These are phyloP conservation scores for Mucor piriformis DNA, from an alignment of 371 early-diverging fungal genomes.

Conservation along the genomic window DNA sequence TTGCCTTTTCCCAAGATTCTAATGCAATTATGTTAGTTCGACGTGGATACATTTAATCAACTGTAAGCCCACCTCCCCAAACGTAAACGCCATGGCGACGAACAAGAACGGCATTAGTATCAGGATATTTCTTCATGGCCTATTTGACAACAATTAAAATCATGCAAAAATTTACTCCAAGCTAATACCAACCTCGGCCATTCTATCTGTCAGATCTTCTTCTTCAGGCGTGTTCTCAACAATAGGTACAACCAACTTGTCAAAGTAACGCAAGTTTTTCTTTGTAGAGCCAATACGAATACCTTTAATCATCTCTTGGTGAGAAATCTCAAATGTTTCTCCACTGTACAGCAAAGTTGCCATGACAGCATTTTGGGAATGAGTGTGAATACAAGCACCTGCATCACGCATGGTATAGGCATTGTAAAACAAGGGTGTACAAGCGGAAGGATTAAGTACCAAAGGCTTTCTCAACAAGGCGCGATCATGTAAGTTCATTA, in stretches of 20 bases:
- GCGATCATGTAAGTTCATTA: conserved; percentile 68
- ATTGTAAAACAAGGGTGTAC: conserved; percentile 95
- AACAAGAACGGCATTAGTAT: conserved; percentile 94
- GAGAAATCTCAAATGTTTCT: conserved; percentile 80
- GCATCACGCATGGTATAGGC: conserved; percentile 88
- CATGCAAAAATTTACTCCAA: too few relatives aligned
- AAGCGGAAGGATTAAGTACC: conserved; percentile 79
- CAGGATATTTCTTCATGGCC: conserved; percentile 91
- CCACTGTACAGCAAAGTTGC: conserved; percentile 82
- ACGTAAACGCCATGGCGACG: conserved; percentile 90
- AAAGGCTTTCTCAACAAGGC: conserved; percentile 73
- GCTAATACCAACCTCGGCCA: conserved; percentile 72
- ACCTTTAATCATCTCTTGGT: conserved; percentile 99
- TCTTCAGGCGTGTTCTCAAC: conserved; percentile 96
- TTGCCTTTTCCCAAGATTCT: conserved; percentile 96
- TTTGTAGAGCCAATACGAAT: conserved; percentile 80
- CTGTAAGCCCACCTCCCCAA: conserved; percentile 75
- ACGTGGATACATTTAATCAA: background rate
- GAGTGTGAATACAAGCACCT: conserved; percentile 96
- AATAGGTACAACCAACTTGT: conserved; percentile 92
- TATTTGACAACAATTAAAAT: conserved; percentile 21
- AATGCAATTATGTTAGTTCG: background rate
- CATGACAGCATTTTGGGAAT: conserved; percentile 95
- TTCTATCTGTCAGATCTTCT: conserved; percentile 87
- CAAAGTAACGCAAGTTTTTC: conserved; percentile 72